These are phyloP conservation scores for Galium porrigens DNA, from an alignment of 305 asterid genomes.

Conservation along the genomic window DNA sequence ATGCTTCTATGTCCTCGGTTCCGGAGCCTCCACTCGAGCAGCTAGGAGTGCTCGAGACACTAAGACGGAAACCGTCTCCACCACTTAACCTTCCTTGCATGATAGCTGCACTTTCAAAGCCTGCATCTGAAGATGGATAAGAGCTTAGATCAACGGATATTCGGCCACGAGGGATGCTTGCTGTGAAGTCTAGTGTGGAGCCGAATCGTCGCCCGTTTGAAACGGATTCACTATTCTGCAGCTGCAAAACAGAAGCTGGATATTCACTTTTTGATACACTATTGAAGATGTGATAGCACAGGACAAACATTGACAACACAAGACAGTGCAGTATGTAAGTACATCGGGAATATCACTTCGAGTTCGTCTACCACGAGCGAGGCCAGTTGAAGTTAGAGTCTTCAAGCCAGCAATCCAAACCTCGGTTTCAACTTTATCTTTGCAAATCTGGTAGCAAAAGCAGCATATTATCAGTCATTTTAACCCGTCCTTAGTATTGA, in stretches of 20 bases:
- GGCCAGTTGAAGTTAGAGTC: constrained; percentile 48
- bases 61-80: constrained; percentile 79
- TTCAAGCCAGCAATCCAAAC: constrained; percentile 75
- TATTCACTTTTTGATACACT: background rate
- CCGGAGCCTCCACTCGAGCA: constrained; percentile 76
- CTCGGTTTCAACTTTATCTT: constrained; percentile 77
- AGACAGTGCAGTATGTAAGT: background rate
- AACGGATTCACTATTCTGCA: constrained; percentile 28
- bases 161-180: constrained; percentile 40
- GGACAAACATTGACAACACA: background rate
- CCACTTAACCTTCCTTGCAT: constrained; percentile 67
- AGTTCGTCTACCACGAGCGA: constrained; percentile 46
- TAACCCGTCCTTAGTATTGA: background rate
- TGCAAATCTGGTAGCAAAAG: constrained; percentile 52
- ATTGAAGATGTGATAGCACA: background rate
- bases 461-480: constrained; percentile 7
- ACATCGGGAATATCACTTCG: constrained; percentile 72
- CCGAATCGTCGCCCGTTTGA: constrained; percentile 36
- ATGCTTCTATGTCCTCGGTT: constrained; percentile 77
- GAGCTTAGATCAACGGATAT: constrained; percentile 34
- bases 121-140: constrained; percentile 62
- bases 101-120: constrained; percentile 44
- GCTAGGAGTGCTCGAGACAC: constrained; percentile 89
- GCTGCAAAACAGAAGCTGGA: constrained; percentile 28
- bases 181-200: constrained; percentile 35